A percentile compares a stretch with the other conserved stretches of the same genome.
Evolutionary conservation across 2,329 filamentous ascomycete genomes (phyloP).

Genomic region (Stachybotrys elegans): DNA sequence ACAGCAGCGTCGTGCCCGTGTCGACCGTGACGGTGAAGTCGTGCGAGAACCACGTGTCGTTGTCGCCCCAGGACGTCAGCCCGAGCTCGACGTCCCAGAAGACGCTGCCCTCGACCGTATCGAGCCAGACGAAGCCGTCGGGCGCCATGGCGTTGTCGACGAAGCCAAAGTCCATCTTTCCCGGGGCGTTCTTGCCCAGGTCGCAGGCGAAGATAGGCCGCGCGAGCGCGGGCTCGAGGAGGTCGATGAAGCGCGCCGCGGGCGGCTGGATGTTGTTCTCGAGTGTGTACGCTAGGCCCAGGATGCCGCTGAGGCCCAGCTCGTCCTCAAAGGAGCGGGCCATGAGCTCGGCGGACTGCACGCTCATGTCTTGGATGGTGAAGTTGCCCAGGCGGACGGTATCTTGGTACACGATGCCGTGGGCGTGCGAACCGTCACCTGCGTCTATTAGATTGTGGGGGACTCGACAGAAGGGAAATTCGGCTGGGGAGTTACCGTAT

Average conservation of each 20-base stretch:
- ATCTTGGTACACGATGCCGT: conserved; percentile 47
- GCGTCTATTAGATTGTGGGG: not conserved
- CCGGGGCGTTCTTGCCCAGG: conserved; percentile 40
- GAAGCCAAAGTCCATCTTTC: conserved; percentile 47
- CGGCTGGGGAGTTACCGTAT: conserved; percentile 39
- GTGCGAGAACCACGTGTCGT: conserved; percentile 45
- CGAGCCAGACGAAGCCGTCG: conserved; percentile 38
- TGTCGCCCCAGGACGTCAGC: conserved; percentile 38
- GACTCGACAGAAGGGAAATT: conserved; percentile 1
- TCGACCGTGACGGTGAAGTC: conserved; percentile 55
- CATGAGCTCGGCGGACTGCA: conserved; percentile 43
- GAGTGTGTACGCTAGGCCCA: conserved; percentile 45
- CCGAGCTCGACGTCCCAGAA: conserved; percentile 45
- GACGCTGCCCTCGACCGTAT: conserved; percentile 22
- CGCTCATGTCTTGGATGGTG: conserved; percentile 36
- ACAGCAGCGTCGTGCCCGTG: conserved; percentile 64
- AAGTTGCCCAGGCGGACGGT: conserved; percentile 41
- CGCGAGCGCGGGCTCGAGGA: conserved; percentile 34
- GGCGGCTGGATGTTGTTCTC: conserved; percentile 37
- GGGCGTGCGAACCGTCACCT: conserved; percentile 40
- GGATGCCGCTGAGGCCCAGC: conserved; percentile 40
- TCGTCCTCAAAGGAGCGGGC: conserved; percentile 38
- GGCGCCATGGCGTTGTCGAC: conserved; percentile 34
- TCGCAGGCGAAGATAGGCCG: conserved; percentile 44
- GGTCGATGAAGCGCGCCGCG: conserved; percentile 39